Evolutionary conservation across 75 land plant species (phyloP).

Genomic region (Cryptomeria japonica): DNA sequence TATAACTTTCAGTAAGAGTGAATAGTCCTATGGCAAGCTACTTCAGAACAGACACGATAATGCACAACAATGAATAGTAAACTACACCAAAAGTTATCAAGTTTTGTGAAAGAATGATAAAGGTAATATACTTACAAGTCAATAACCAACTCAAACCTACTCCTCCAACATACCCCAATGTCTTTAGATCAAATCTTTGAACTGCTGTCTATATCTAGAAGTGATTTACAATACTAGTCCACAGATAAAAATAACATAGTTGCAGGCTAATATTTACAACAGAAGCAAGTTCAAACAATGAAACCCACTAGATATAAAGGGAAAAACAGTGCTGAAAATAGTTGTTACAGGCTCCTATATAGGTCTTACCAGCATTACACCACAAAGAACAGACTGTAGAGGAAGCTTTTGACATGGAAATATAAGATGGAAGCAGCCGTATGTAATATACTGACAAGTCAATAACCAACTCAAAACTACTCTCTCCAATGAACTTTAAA

Average conservation of each 20-base stretch:
- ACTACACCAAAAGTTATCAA: not conserved
- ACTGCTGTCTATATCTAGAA: not conserved
- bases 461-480: too few relatives aligned
- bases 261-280: not conserved
- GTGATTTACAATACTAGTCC: not conserved
- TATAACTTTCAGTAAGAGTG: not conserved
- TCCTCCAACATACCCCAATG: too few relatives aligned
- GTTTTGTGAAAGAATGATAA: not conserved
- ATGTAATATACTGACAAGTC: too few relatives aligned
- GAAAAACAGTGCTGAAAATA: not conserved
- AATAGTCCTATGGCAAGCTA: not conserved
- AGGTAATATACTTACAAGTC: too few relatives aligned
- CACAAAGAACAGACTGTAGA: not conserved
- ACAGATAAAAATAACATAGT: not conserved
- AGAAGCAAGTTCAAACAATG: not conserved
- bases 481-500: too few relatives aligned
- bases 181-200: not conserved
- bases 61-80: not conserved
- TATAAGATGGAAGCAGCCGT: not conserved
- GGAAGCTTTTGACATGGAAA: not conserved
- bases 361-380: not conserved
- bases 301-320: not conserved
- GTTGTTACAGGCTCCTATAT: not conserved
- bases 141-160: too few relatives aligned
- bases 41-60: not conserved